Evolutionary conservation across 352 stramenopile genomes (phyloP), one percentile per base, ranked within the genome.

Genomic region (Pythium rhizo-oryzae): DNA sequence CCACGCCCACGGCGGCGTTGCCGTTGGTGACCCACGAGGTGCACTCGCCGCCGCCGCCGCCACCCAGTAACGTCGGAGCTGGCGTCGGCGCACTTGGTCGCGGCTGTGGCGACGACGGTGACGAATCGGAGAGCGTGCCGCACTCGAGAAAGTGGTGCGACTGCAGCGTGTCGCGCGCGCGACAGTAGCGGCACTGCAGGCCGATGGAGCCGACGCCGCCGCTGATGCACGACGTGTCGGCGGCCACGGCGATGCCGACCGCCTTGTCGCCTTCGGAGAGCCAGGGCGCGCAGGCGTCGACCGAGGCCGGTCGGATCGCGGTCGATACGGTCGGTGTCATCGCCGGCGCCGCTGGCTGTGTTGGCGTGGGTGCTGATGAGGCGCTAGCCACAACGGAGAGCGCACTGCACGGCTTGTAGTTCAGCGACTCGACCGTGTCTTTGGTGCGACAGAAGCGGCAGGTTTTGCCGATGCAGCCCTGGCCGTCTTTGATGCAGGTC

Each of bases 171-270:
- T 67, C 49, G 16, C 24, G 43, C 15, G 9, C 47, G 25, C 30
- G 59, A 52, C 72, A 79, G 70, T 66, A 79, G 19, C 72, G 69
- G 21, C 69, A 79, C 7, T 39, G 15, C 11, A 35, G 19, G 9
- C 50, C 44, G 25, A 78, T 58, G 54, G 64, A 79, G 25, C 72
- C 69, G 13, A 76, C 16, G 4, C 59, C 69, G 5, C 68, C 73
- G 2, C 43, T 44, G 8, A 28, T 13, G 18, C 72, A 79, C 12
- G 18, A 43, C 9, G 35, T 4, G 44, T 73, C 63, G n/a, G 11
- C 28, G 5, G 39, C 11, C 7, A 55, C 39, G 12, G 18, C 46
- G 37, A 71, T 49, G 23, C 69, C 69, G 16, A 53, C 64, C 4
- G 23, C 47, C 7, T 25, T 23, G 52, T 79, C 69, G 15, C 65